Evolutionary conservation across 2,329 filamentous ascomycete species (phyloP), one percentile per base, ranked within the genome.

Genomic region (Teratosphaeria gauchensis): DNA sequence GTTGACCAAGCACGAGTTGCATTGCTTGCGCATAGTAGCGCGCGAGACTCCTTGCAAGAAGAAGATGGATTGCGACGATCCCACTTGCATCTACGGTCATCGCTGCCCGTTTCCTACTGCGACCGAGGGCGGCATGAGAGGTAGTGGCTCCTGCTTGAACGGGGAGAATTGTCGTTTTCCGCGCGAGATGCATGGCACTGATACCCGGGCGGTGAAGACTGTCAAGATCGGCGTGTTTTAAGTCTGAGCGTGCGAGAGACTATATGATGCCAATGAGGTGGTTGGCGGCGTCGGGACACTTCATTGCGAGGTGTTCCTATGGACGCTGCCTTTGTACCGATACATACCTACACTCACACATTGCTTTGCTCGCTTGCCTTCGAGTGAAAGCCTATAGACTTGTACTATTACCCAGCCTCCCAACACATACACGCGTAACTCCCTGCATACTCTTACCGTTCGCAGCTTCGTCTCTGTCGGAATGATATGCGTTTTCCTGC

Each of bases 31-130:
- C 30, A 78, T 82, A 28, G 81, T 86, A 21, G 82, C 83, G 54
- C 79, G 84, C 55, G 84, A 85, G 81, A 83, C 82, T 3, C 82
- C 83, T 28, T 86, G 84, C 66, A 77, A 77, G 58, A 80, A 81
- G 65, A 82, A 82, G 11, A 75, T 78, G 55, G 76, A 76, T 14
- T 86, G 84, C 65, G 75, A 82, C 55, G 83, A 86, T 60, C 69
- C 77, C 1, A 80, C 80, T 59, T 86, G 84, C 71, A 85, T 85
- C 56, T 85, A 85, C 66, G 84, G 84, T 24, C 84, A 86, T 69
- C 78, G 80, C 38, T 86, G 83, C 66, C 82, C 82, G 19, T 81
- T 82, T 61, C 77, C 76, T 0, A 64, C 65, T 16, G 61, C 66
- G 12, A 74, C 68, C 54, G 68, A 66, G 21, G 69, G 71, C 24